These are phyloP conservation scores for Asterochloris sp. DNA, from an alignment of 139 green algal genomes.

Conservation along the genomic window DNA sequence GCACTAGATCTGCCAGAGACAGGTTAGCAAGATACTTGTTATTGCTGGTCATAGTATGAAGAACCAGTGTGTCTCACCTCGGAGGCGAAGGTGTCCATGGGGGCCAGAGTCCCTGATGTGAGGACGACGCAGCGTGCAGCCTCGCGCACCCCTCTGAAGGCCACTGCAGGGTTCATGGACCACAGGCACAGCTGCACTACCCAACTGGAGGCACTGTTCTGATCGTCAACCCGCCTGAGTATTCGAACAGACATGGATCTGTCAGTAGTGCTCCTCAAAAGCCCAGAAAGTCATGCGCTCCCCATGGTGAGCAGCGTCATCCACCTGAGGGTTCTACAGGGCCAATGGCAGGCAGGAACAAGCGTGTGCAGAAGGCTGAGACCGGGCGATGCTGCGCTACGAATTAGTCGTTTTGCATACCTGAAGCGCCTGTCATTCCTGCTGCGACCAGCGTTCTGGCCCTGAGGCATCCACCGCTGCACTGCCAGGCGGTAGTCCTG, in stretches of 20 bases:
- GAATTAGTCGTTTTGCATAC: background rate
- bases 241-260: background rate
- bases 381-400: background rate
- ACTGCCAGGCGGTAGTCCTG: conserved; percentile 63
- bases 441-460: background rate
- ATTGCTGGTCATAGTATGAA: too few relatives aligned
- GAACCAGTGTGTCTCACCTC: conserved; percentile 56
- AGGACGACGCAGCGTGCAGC: conserved; percentile 59
- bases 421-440: background rate
- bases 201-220: conserved; percentile 5
- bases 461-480: conserved; percentile 30
- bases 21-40: too few relatives aligned
- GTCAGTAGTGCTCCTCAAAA: background rate
- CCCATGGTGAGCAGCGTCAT: too few relatives aligned
- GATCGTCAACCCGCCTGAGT: conserved; percentile 7
- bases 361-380: too few relatives aligned
- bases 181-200: conserved; percentile 62
- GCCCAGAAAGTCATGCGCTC: too few relatives aligned
- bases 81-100: conserved; percentile 80
- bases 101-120: conserved; percentile 85
- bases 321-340: too few relatives aligned
- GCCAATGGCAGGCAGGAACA: too few relatives aligned
- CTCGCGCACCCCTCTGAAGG: conserved; percentile 41
- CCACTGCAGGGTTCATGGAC: conserved; percentile 81
- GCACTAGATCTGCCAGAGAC: too few relatives aligned